Evolutionary conservation across 176 grass and related monocot species (phyloP), one percentile per base, ranked within the genome.

Genomic region (Aegilops longissima): DNA sequence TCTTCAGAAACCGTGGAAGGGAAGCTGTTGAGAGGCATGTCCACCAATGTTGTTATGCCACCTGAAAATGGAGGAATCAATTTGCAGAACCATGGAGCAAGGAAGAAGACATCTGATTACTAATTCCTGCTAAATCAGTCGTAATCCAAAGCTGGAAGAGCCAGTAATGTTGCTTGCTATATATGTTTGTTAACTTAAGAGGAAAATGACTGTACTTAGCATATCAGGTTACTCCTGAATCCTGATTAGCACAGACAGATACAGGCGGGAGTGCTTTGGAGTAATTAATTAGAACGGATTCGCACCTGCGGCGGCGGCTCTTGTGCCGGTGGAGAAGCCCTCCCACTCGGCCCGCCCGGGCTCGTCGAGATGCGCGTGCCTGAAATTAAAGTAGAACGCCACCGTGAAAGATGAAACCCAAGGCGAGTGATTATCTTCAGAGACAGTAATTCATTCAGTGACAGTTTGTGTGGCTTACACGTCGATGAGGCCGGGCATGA

Each of bases 401-500:
- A 33, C 6, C 52, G 25, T 25, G 25, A 25, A 25, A 25, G 25
- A 80, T 71, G 10, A 78, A 72, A 78, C n/a, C 18, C 51, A 18
- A 54, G 52, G 27, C 9, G 16, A 9, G 5, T 61, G 29, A 40
- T 66, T 13, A 23, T 81, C 54, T 80, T 23, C 34, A 44, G 81
- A 84, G 27, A 1, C 4, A 47, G 49, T 52, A 17, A 51, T 5
- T 51, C 13, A 16, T 51, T 51, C 47, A 52, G 49, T 17, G 49
- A 52, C 49, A 17, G 49, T 52, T 17, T 52, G 49, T 52, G 0
- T 52, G 49, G 51, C 88, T 66, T 94, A 98, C 97, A 94, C 94
- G 86, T 98, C 97, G 84, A 98, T 96, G 75, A 98, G 86, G 8
- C 97, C 97, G 14, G 97, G 97, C 97, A 98, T 98, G 61, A 98